Evolutionary conservation across 495 filamentous ascomycete genomes (phyloP), one percentile per base, ranked within the genome.

Genomic region (Baudoinia panamericana): DNA sequence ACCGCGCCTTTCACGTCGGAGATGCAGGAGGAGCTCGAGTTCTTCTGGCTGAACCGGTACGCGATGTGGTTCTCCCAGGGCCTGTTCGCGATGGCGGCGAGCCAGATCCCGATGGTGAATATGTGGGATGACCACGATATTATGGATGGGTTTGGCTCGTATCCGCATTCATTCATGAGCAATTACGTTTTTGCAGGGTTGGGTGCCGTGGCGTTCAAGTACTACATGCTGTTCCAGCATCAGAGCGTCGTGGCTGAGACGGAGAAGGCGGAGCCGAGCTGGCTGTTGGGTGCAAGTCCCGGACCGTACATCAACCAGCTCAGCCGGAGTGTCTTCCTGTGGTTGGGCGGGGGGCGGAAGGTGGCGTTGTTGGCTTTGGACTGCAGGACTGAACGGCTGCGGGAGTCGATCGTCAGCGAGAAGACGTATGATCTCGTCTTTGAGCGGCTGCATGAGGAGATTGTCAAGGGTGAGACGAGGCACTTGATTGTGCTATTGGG

Each of bases 61-160:
- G 70, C 73, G 44, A 70, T 70, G 55, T 96, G 90, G 87, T 97
- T 94, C 59, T 93, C 85, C 2, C 87, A 94, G 55, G 90, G 92
- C 2, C 68, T 94, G 22, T 97, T 93, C 56, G 80, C 81, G 18
- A 73, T 96, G 58, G 90, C 87, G 1, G 88, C 80, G 50, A 79
- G 82, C 6, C 90, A 96, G 55, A 95, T 97, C 35, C 90, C 90
- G 30, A 96, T 94, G 88, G 69, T 97, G 51, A 97, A 97, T 58
- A 83, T 97, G 47, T 95, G 80, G 67, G 90, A 96, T 59, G 90
- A 96, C 53, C 90, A 96, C 62, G 90, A 97, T 48, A 93, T 96
- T 51, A 90, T 97, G 46, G 88, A 97, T 59, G 92, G 90, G 1
- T 97, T 75, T 58, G 92, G 92, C 5, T 93, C 85, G 0, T 97